Evolutionary conservation across 2,329 filamentous ascomycete genomes (phyloP).

Genomic region (Coniochaeta sp.): DNA sequence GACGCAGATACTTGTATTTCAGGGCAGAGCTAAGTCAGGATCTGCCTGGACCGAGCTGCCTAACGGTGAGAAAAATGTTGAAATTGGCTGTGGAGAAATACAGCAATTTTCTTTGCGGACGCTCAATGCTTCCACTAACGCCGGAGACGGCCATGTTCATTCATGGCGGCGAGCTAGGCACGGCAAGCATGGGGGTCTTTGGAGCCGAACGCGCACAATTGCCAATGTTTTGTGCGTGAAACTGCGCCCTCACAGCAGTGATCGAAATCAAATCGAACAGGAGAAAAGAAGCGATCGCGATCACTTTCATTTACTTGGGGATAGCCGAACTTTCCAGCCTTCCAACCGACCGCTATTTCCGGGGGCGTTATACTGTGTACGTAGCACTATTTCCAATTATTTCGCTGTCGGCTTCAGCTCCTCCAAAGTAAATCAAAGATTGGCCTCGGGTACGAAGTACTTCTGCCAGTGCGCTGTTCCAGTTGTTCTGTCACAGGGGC

Average conservation of each 20-base stretch:
- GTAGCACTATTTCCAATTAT: slow-evolving; percentile 1
- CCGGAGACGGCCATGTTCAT: background rate
- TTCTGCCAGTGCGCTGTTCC: background rate
- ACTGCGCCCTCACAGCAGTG: background rate
- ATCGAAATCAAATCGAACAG: background rate
- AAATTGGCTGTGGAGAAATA: slow-evolving; percentile 1
- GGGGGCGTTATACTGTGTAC: too few species aligned
- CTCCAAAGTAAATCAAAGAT: too few species aligned
- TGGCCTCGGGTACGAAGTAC: background rate
- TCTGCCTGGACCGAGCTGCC: background rate
- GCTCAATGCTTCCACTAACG: background rate
- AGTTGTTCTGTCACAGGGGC: background rate
- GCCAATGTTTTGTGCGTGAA: background rate
- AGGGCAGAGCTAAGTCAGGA: background rate
- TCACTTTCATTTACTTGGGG: background rate
- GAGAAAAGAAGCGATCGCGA: background rate
- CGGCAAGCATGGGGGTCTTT: background rate
- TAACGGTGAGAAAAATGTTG: background rate
- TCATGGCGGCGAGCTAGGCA: background rate
- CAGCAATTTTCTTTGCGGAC: background rate
- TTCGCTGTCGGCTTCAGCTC: background rate
- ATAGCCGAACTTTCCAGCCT: background rate
- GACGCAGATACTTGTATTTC: background rate
- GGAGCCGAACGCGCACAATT: background rate
- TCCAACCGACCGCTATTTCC: background rate